A percentile compares a stretch with the other conserved stretches of the same genome.
These are phyloP conservation scores for Hirsutella minnesotensis DNA, from an alignment of 2,329 filamentous ascomycete genomes.

Conservation along the genomic window DNA sequence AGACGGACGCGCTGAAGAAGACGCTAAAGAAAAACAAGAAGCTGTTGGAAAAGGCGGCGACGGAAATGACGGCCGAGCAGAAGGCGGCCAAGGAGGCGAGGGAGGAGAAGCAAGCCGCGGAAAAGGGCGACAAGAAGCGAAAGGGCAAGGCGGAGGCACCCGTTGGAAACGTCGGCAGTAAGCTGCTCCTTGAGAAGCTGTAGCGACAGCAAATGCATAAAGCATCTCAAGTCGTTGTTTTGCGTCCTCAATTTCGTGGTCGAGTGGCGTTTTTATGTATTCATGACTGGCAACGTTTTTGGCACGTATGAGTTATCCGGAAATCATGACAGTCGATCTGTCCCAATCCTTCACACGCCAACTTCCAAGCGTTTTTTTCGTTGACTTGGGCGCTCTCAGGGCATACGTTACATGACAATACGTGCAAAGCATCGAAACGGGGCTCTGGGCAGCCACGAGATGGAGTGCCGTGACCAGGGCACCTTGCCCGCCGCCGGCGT, in stretches of 20 bases:
- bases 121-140: constrained; percentile 28
- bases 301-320: too few species aligned
- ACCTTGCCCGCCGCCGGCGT: too few species aligned
- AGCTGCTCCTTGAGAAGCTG: constrained; percentile 48
- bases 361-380: too few species aligned
- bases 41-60: constrained; percentile 55
- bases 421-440: too few species aligned
- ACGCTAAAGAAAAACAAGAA: constrained; percentile 63
- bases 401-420: too few species aligned
- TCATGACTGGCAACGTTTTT: too few species aligned
- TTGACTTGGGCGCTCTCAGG: too few species aligned
- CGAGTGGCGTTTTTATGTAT: background rate
- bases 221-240: background rate
- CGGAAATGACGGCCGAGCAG: constrained; percentile 42
- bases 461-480: too few species aligned
- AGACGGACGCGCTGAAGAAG: constrained; percentile 54
- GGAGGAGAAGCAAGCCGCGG: constrained; percentile 25
- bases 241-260: background rate
- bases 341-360: too few species aligned
- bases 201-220: constrained; percentile 10
- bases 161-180: constrained; percentile 50
- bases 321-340: too few species aligned
- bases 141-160: constrained; percentile 31
- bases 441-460: too few species aligned
- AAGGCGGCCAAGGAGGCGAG: constrained; percentile 38